These are phyloP conservation scores for Butyriboletus loyo DNA, from an alignment of 768 basidiomycete genomes.

Conservation along the genomic window DNA sequence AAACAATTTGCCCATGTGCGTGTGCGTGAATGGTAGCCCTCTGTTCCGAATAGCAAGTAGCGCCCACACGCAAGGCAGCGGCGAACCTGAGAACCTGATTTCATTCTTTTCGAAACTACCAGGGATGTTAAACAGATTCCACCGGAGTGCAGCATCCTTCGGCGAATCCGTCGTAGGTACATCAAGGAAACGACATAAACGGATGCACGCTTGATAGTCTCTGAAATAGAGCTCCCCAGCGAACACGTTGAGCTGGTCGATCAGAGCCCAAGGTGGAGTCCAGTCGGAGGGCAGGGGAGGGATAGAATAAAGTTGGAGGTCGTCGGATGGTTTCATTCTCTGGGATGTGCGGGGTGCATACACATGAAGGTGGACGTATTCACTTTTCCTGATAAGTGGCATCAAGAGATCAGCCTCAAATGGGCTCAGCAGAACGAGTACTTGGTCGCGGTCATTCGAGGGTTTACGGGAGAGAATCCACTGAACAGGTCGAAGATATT, in stretches of 20 bases:
- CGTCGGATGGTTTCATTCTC: conserved; percentile 36
- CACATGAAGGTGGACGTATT: conserved; percentile 35
- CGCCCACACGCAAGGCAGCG: not conserved
- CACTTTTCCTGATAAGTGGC: conserved; percentile 30
- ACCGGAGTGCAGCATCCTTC: not conserved
- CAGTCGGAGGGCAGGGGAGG: conserved; percentile 3
- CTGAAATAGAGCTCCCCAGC: no score
- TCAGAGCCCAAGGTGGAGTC: not conserved
- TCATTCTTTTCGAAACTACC: not conserved
- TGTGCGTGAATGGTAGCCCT: no score
- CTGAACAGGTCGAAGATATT: no score
- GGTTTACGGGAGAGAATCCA: no score
- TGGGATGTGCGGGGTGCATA: conserved; percentile 38
- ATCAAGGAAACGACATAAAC: conserved; percentile 22
- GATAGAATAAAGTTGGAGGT: conserved; percentile 12
- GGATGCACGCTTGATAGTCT: conserved; percentile 19
- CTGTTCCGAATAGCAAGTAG: not conserved
- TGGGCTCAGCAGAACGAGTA: no score
- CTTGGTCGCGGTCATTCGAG: no score
- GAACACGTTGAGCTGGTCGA: conserved; percentile 14
- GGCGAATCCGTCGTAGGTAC: not conserved
- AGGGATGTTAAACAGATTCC: not conserved
- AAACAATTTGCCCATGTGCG: not conserved
- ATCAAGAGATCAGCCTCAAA: no score
- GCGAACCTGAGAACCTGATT: not conserved